Evolutionary conservation across 148 eudicot genomes (phyloP).

Genomic region (Chenopodium formosanum): DNA sequence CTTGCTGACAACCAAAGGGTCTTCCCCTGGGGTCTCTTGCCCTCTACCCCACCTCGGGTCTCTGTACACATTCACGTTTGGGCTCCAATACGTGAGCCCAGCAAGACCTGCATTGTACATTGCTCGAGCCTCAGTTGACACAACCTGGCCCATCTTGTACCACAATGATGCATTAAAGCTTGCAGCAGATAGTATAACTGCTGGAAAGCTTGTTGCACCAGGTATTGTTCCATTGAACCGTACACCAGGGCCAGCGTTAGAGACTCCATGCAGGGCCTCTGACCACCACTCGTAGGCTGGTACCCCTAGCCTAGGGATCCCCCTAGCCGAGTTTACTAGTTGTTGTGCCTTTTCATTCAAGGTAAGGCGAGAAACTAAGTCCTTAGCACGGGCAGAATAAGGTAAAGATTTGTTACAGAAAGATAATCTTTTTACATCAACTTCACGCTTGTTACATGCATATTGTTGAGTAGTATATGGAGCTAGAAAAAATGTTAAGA

Average conservation of each 20-base stretch:
- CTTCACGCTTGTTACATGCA: constrained; percentile 29
- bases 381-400: constrained; percentile 33
- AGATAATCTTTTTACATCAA: constrained; percentile 20
- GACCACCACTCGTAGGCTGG: constrained; percentile 69
- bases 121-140: constrained; percentile 43
- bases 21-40: constrained; percentile 48
- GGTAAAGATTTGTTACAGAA: constrained; percentile 44
- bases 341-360: constrained; percentile 43
- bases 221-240: constrained; percentile 35
- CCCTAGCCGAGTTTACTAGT: constrained; percentile 40
- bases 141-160: constrained; percentile 43
- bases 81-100: constrained; percentile 47
- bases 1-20: constrained; percentile 36
- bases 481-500: constrained; percentile 21
- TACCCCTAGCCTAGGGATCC: constrained; percentile 45
- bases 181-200: constrained; percentile 53
- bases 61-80: constrained; percentile 38
- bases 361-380: constrained; percentile 46
- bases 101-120: constrained; percentile 42
- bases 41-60: constrained; percentile 49
- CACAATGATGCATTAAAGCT: constrained; percentile 45
- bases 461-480: constrained; percentile 31
- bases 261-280: constrained; percentile 66
- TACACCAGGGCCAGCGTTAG: constrained; percentile 38
- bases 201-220: constrained; percentile 62